Evolutionary conservation across 345 rosid genomes (phyloP), one percentile per base, ranked within the genome.

Genomic region (Lepidium didymum): DNA sequence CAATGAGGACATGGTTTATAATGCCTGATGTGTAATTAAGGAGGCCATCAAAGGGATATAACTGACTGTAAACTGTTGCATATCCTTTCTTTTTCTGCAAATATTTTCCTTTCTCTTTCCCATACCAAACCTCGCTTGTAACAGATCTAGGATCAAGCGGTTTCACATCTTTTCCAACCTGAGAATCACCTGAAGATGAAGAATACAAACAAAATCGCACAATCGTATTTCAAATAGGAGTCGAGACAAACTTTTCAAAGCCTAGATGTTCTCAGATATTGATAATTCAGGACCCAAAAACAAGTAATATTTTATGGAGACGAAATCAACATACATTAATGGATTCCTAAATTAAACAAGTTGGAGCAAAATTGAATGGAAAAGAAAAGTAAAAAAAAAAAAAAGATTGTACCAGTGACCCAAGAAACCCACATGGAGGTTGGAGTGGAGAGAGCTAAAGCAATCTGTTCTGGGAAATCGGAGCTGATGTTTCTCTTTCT

Each of bases 401-500:
- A 10, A n/a, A 1, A 4, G 23, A 31, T 55, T 21, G 29, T 85
- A 89, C 94, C 96, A n/a, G 96, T 83, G 70, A 84, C 81, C 98
- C 98, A 89, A 69, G 96, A 87, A 71, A 91, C 84, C 94, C 94
- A 89, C 80, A 91, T 81, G 35, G 96, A 87, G 65, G 89, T 78
- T 16, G 94, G 86, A 19, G 90, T 58, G 60, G 92, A 87, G 10
- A 87, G 33, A 25, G 97, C 90, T 25, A 89, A 67, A 45, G 96
- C 81, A 16, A 92, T 83, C 82, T 92, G 97, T 59, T 87, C 82
- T 0, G 94, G 97, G 29, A 84, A 80, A 67, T 56, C 58, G 0
- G 78, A 78, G 41, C 84, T 80, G 51, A 76, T 81, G 34, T 85
- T 87, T 79, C 81, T 84, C 80, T 78, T 80, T 74, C 72, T 81